Evolutionary conservation across 331 rosid species (phyloP).

Genomic region (Ulmus americana): DNA sequence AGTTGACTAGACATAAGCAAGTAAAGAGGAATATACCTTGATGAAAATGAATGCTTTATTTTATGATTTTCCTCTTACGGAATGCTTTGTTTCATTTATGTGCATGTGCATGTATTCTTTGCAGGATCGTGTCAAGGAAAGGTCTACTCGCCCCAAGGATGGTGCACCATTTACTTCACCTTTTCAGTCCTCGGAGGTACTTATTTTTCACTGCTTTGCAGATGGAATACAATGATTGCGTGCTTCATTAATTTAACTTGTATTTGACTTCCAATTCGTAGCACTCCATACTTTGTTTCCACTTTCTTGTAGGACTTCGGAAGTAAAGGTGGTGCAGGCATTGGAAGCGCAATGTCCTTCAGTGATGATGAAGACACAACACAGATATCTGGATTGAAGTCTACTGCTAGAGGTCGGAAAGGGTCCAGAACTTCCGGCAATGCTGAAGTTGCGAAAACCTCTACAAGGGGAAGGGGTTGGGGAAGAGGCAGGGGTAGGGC

Average conservation of each 20-base stretch:
- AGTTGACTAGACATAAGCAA: constrained; percentile 16
- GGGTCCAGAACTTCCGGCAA: constrained; percentile 42
- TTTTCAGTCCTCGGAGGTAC: constrained; percentile 54
- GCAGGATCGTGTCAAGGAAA: constrained; percentile 85
- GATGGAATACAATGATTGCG: constrained; percentile 8
- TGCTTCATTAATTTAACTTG: constrained; percentile 9
- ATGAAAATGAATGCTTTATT: too few species aligned
- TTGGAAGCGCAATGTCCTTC: constrained; percentile 63
- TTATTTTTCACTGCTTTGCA: constrained; percentile 17
- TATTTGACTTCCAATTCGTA: constrained; percentile 3
- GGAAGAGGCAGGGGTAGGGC: constrained; percentile 69
- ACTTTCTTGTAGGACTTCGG: constrained; percentile 45
- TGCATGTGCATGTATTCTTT: background rate
- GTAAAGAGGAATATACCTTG: too few species aligned
- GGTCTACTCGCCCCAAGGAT: constrained; percentile 50
- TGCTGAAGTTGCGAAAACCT: constrained; percentile 35
- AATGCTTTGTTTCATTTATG: background rate
- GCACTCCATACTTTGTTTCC: constrained; percentile 15
- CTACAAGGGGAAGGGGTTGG: constrained; percentile 72
- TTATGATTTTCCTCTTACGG: too few species aligned
- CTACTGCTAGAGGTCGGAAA: constrained; percentile 66
- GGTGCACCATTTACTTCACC: constrained; percentile 37
- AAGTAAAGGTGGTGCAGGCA: constrained; percentile 56
- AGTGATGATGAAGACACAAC: constrained; percentile 81
- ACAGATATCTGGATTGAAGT: constrained; percentile 44